Base-by-base conservation (phyloP, 2,329 filamentous ascomycete species). In the Leptographium procerum region DNA sequence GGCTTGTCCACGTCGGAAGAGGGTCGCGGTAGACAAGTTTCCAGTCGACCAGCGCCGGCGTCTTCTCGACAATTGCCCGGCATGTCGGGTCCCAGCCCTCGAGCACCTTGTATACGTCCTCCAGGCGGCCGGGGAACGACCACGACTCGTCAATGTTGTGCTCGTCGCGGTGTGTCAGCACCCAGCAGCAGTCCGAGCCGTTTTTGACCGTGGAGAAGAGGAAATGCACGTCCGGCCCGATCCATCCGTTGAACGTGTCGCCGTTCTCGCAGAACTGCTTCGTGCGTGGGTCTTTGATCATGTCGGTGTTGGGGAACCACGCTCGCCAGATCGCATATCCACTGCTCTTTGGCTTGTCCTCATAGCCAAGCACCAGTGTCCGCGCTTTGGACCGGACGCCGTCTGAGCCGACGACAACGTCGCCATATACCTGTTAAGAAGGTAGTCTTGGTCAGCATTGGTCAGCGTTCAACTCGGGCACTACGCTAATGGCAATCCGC, bases 211-310 rank as follows among this genome's bases (percentile, higher is more conserved):
- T 80, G 7, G 77, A 78, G 63, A 82, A 81, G 1, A 83, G 69
- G 61, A 82, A 79, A 62, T 82, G 79, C 55, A 79, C 75, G 61
- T 82, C 77, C 2, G 78, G 77, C 2, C 80, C 79, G 57, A 82
- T 77, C 81, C 76, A 79, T 29, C 80, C 80, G 57, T 81, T 81
- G 68, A 83, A 82, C 0, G 78, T 80, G 65, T 84, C 81, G 36
- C 79, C 80, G 59, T 82, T 73, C 36, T 70, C 72, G 62, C 79
- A 81, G 58, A 82, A 80, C 40, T 81, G 73, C 34, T 74, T 75
- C 1, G 79, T 82, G 26, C 72, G 68, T 1, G 78, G 75, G 61
- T 82, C 78, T 11, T 69, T 68, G 24, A 81, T 71, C 74, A 79
- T 77, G 57, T 78, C 74, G 40, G 76, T 73, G 61, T 79, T 78